Conservation (phyloP, 2,329 filamentous ascomycete genomes). For the Talaromyces sp. region DNA sequence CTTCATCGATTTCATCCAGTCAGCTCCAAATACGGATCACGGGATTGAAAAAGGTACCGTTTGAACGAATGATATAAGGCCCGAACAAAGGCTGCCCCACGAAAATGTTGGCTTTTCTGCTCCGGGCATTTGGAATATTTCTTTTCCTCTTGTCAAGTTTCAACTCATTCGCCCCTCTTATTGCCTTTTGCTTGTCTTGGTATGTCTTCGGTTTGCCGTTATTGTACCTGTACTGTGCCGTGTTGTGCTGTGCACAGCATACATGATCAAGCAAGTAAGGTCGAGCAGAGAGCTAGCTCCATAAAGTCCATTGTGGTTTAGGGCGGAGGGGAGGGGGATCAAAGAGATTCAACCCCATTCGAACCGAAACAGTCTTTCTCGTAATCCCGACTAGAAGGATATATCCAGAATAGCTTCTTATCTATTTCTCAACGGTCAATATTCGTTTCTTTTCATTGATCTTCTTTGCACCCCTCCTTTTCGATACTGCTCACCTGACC, state of each 20-base stretch:
- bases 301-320: conserved; percentile 20
- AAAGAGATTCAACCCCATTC: conserved; percentile 14
- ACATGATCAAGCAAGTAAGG: neutral
- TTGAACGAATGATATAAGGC: conserved; percentile 9
- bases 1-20: conserved; percentile 2
- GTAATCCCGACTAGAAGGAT: neutral
- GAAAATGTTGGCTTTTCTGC: neutral
- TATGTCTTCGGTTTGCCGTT: neutral
- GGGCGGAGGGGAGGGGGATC: neutral
- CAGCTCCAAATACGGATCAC: conserved; percentile 14
- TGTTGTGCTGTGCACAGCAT: neutral
- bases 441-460: neutral
- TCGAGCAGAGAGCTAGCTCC: neutral
- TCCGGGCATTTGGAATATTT: neutral
- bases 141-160: neutral
- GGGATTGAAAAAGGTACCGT: neutral
- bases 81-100: conserved; percentile 12
- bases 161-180: neutral
- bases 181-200: neutral
- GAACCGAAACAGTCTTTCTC: neutral
- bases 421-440: conserved; percentile 4
- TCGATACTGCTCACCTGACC: neutral
- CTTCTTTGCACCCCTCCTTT: neutral
- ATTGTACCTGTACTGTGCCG: conserved; percentile 3
- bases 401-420: neutral